Base-by-base conservation (phyloP, 129 eudicot genomes). In the Escallonia herrerae region DNA sequence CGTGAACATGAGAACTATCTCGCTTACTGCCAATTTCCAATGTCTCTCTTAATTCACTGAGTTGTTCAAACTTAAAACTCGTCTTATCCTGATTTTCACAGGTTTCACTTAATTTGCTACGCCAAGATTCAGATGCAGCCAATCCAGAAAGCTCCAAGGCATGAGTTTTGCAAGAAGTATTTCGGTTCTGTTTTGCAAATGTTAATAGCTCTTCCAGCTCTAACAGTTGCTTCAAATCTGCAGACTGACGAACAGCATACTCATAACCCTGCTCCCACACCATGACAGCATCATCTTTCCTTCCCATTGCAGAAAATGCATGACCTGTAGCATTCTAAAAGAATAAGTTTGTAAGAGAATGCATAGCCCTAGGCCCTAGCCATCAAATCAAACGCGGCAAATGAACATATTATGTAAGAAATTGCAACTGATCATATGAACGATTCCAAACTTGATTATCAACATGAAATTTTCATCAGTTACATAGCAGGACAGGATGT, bases 261-360 rank as follows among this genome's bases (percentile, higher is more conserved):
- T 80, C 83, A 51, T 89, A 79, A n/a, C 99, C 99, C 74, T 86
- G 84, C 76, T 83, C 85, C 99, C 99, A 93, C 72, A 89, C 90
- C 66, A 74, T 33, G 33, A 84, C 58, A 65, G 99, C 99, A 60
- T 93, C 99, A 54, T 77, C 90, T 64, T 76, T 93, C 80, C 82
- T 83, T 62, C 95, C 99, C 66, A 93, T 64, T 38, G 96, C 87
- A 75, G 96, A 86, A 76, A 81, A 83, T 61, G 99, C 96, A 76
- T 76, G 95, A 41, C 99, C 99, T 93, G 69, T 6, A 45, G 5
- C 2, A 55, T 14, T 15, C 15, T 40, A 5, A 45, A 47, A 69
- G 58, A 22, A 7, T 9, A 42, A 59, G 48, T 39, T 38, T n/a
- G 47, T 37, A 41, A 57, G 40, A 48, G 44, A 50, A 45, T 39